Percentiles rank a stretch among this genome's conserved stretches.
These are phyloP conservation scores for Tremella mesenterica DNA, from an alignment of 768 basidiomycete species.

Conservation along the genomic window DNA sequence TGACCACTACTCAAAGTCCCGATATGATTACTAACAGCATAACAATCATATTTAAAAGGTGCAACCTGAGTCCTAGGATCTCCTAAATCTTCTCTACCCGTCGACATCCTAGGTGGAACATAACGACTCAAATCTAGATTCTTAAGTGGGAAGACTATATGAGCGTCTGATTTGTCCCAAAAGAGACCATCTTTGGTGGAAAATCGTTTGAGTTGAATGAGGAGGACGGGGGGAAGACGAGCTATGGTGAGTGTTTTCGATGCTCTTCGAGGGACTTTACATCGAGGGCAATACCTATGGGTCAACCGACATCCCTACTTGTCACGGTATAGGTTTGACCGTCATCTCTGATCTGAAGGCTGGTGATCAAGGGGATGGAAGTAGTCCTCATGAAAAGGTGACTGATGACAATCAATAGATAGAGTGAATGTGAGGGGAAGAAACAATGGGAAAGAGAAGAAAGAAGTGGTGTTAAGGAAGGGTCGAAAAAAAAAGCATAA, in stretches of 20 bases:
- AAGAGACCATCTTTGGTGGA: slow-evolving; percentile 49
- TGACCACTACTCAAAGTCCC: slow-evolving; percentile 91
- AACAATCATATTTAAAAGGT: slow-evolving; percentile 86
- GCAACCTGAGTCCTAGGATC: slow-evolving; percentile 77
- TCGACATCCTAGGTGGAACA: slow-evolving; percentile 70
- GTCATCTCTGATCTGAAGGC: too few species aligned
- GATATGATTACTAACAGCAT: slow-evolving; percentile 91
- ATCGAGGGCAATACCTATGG: slow-evolving; percentile 85
- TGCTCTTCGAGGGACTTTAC: slow-evolving; percentile 78
- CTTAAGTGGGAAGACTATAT: slow-evolving; percentile 75
- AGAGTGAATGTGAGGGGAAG: too few species aligned
- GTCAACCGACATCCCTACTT: neutral
- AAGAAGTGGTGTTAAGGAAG: too few species aligned
- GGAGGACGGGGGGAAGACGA: slow-evolving; percentile 79
- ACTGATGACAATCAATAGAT: too few species aligned
- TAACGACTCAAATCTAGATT: slow-evolving; percentile 62
- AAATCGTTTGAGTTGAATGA: slow-evolving; percentile 38
- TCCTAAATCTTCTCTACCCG: slow-evolving; percentile 52
- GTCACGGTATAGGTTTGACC: too few species aligned
- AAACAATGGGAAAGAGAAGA: too few species aligned
- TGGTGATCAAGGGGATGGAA: neutral
- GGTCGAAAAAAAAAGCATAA: too few species aligned
- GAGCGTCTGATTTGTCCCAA: slow-evolving; percentile 92
- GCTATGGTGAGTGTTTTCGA: slow-evolving; percentile 81
- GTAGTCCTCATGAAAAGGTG: neutral